Conservation (phyloP, 305 asterid genomes). For the Stenogyne calaminthoides region DNA sequence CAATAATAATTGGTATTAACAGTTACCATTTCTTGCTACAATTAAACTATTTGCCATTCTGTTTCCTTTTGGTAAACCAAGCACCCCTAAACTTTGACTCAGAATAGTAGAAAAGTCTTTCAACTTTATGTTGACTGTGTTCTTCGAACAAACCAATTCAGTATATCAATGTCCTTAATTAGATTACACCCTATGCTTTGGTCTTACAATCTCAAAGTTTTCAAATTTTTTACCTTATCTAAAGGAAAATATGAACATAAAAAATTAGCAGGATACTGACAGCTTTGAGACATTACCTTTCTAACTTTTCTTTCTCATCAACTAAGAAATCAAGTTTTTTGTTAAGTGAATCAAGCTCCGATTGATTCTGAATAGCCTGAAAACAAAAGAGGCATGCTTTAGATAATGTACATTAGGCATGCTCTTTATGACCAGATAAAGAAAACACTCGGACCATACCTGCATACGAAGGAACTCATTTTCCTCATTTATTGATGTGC, state of each 20-base stretch:
- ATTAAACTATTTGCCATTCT: too few relatives aligned
- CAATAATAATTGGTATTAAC: too few relatives aligned
- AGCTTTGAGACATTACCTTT: constrained; percentile 49
- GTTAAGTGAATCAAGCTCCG: constrained; percentile 78
- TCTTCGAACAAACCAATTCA: constrained; percentile 15
- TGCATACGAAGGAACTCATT: constrained; percentile 90
- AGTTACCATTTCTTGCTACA: too few relatives aligned
- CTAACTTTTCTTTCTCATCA: constrained; percentile 71
- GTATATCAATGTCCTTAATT: neutral
- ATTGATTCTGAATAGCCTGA: constrained; percentile 97
- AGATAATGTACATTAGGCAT: constrained; percentile 7
- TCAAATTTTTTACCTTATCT: neutral
- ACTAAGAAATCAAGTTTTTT: constrained; percentile 63
- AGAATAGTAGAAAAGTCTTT: neutral
- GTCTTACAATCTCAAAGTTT: neutral
- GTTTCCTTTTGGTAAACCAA: too few relatives aligned
- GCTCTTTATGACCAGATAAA: constrained; percentile 11
- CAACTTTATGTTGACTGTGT: neutral
- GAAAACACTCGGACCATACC: constrained; percentile 41
- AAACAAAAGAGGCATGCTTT: constrained; percentile 14
- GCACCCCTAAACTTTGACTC: neutral
- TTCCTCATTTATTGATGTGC: constrained; percentile 75
- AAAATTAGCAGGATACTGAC: neutral
- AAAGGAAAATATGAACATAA: neutral
- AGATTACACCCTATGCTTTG: neutral